Percentiles rank a stretch among this genome's conserved stretches.
Evolutionary conservation across 1,139 yeast species (phyloP).

Genomic region (Yamadazyma songkhlaensis): DNA sequence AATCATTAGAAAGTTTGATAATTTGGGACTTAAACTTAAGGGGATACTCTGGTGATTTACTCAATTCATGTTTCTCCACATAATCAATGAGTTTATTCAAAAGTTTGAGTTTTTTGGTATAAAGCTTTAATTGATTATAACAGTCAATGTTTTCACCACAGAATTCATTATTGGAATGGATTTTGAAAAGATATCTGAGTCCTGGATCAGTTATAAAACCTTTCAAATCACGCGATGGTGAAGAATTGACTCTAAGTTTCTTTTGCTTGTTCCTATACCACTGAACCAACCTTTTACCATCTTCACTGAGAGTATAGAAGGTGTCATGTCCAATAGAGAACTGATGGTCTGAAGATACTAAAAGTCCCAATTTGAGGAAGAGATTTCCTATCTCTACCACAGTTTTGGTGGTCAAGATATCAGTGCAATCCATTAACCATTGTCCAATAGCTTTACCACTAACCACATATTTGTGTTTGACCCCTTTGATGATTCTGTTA

Average conservation of each 20-base stretch:
- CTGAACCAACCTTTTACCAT: conserved; percentile 19
- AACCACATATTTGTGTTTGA: conserved; percentile 37
- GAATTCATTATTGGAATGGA: conserved; percentile 58
- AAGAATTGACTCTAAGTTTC: background rate
- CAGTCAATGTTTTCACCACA: conserved; percentile 80
- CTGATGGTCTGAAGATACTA: background rate
- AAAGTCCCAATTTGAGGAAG: conserved; percentile 48
- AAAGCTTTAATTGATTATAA: conserved; percentile 54
- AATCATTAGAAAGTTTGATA: conserved; percentile 44
- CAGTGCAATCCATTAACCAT: conserved; percentile 91
- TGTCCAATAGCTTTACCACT: conserved; percentile 80
- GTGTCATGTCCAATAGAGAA: conserved; percentile 9
- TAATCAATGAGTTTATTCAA: conserved; percentile 19
- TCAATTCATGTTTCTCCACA: conserved; percentile 1
- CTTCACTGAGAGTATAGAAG: conserved; percentile 19
- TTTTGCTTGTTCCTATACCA: conserved; percentile 17
- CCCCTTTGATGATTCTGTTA: conserved; percentile 29
- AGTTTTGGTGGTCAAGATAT: conserved; percentile 55
- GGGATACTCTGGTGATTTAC: conserved; percentile 9
- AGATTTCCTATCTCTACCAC: conserved; percentile 61
- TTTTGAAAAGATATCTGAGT: conserved; percentile 60
- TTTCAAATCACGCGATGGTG: conserved; percentile 14
- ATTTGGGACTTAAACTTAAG: conserved; percentile 28
- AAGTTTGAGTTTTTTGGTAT: conserved; percentile 19
- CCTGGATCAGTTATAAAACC: conserved; percentile 76